These are phyloP conservation scores for Vaccinium macrocarpon DNA, from an alignment of 148 eudicot species.

Conservation along the genomic window DNA sequence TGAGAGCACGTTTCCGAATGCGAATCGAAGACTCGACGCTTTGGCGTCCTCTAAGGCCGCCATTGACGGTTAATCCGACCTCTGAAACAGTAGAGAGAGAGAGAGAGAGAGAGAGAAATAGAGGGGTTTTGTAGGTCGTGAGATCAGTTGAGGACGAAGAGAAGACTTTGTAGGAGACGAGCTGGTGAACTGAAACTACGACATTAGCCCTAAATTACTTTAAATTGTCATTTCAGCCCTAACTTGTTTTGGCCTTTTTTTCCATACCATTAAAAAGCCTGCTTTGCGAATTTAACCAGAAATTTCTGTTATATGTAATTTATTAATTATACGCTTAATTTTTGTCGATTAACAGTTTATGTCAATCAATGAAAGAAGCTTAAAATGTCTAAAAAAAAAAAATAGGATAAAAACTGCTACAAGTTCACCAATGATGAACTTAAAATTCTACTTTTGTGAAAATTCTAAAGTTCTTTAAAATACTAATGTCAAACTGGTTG, in stretches of 20 bases:
- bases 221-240: neutral
- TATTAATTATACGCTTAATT: too few relatives aligned
- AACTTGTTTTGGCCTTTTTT: neutral
- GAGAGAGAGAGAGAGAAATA: constrained; percentile 10
- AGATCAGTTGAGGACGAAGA: neutral
- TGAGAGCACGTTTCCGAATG: constrained; percentile 80
- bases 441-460: too few relatives aligned
- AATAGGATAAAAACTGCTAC: too few relatives aligned
- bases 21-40: constrained; percentile 51
- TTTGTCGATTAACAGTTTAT: too few relatives aligned
- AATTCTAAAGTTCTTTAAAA: too few relatives aligned
- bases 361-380: too few relatives aligned
- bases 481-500: too few relatives aligned
- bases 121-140: constrained; percentile 7
- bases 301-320: too few relatives aligned
- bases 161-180: neutral
- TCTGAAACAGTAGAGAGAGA: neutral
- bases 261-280: too few relatives aligned
- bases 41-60: constrained; percentile 59
- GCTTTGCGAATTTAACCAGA: too few relatives aligned
- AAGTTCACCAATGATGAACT: too few relatives aligned
- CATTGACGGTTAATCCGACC: constrained; percentile 47
- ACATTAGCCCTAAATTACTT: neutral
- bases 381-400: too few relatives aligned
- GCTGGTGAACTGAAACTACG: neutral